Percentiles rank a stretch among this genome's conserved stretches.
These are phyloP conservation scores for Candida glucosophila DNA, from an alignment of 1,139 yeast species.

Conservation along the genomic window DNA sequence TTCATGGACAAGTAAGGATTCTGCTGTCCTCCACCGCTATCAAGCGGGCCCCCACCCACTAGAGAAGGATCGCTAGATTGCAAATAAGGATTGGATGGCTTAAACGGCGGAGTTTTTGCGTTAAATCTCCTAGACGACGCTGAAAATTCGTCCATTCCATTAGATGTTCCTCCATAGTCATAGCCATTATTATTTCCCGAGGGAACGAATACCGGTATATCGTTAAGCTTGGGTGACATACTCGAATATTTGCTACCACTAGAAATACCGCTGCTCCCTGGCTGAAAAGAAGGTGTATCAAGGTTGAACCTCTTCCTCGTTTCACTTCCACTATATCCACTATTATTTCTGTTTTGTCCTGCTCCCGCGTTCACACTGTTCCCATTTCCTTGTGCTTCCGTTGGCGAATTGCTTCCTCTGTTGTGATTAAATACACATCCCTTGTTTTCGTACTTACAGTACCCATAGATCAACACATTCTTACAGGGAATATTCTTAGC, in stretches of 20 bases:
- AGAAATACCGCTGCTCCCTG: slow-evolving; percentile 21
- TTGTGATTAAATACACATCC: slow-evolving; percentile 83
- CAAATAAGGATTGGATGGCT: slow-evolving; percentile 15
- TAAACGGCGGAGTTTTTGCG: slow-evolving; percentile 25
- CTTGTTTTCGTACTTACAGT: slow-evolving; percentile 80
- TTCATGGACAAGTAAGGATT: slow-evolving; percentile 13
- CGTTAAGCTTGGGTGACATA: slow-evolving; percentile 47
- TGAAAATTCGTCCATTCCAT: slow-evolving; percentile 1
- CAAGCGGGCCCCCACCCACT: slow-evolving; percentile 5
- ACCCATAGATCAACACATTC: slow-evolving; percentile 79
- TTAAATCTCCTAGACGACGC: slow-evolving; percentile 19
- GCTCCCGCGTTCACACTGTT: slow-evolving; percentile 1
- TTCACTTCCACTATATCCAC: slow-evolving; percentile 2
- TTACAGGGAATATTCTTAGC: slow-evolving; percentile 81
- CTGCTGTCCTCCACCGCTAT: slow-evolving; percentile 5
- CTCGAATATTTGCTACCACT: slow-evolving; percentile 31
- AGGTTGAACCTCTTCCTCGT: slow-evolving; percentile 45
- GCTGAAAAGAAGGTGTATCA: slow-evolving; percentile 63
- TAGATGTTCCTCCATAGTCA: neutral
- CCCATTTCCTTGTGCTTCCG: slow-evolving; percentile 2
- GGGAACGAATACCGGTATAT: slow-evolving; percentile 53
- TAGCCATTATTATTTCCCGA: slow-evolving; percentile 5
- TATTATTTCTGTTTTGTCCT: slow-evolving; percentile 2
- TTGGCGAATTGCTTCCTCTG: slow-evolving; percentile 10
- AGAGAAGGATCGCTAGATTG: slow-evolving; percentile 2